A percentile compares a stretch with the other conserved stretches of the same genome.
Evolutionary conservation across 805 yeast genomes (phyloP).

Genomic region (Starmerella roubikii): DNA sequence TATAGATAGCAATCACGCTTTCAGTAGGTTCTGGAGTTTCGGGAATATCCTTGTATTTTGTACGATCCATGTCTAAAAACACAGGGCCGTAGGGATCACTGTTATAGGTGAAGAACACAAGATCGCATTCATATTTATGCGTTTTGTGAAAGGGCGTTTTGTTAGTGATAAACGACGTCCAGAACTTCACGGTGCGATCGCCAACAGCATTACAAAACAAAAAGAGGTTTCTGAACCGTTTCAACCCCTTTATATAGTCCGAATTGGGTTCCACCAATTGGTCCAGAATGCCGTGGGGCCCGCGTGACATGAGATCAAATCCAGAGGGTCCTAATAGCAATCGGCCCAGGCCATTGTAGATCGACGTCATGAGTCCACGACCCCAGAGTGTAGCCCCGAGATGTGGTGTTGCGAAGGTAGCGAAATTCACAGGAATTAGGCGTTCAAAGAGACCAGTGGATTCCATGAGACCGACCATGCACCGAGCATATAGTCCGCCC

Average conservation of each 20-base stretch:
- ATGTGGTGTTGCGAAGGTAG: conserved; percentile 70
- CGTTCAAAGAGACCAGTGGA: conserved; percentile 39
- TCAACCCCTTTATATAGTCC: conserved; percentile 41
- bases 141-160: conserved; percentile 47
- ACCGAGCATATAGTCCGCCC: conserved; percentile 72
- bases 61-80: conserved; percentile 3
- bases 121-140: background rate
- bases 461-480: conserved; percentile 53
- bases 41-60: background rate
- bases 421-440: conserved; percentile 46
- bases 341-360: conserved; percentile 43
- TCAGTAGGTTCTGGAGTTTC: background rate
- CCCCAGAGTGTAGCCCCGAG: conserved; percentile 24
- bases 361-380: conserved; percentile 20
- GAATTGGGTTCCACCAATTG: conserved; percentile 38
- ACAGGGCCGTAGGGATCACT: conserved; percentile 1
- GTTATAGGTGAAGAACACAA: conserved; percentile 4
- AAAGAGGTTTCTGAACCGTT: conserved; percentile 41
- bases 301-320: conserved; percentile 42
- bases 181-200: conserved; percentile 79
- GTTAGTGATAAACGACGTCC: conserved; percentile 63
- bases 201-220: conserved; percentile 61
- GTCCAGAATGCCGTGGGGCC: conserved; percentile 33
- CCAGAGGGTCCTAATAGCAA: conserved; percentile 55
- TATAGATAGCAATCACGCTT: background rate